Evolutionary conservation across 805 yeast species (phyloP).

Genomic region (Myxozyma melibiosi): DNA sequence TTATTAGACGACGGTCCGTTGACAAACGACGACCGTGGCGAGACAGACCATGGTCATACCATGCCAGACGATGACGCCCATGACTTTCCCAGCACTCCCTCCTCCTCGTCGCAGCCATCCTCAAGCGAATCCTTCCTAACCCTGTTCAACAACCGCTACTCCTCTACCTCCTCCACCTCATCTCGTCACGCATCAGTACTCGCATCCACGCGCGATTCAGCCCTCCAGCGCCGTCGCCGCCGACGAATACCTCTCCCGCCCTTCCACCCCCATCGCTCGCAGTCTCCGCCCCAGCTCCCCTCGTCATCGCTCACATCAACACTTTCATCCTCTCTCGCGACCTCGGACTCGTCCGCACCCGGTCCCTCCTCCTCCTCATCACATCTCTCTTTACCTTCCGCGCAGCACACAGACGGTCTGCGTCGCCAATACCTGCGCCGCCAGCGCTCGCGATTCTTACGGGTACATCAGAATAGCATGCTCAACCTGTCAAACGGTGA

Average conservation of each 20-base stretch:
- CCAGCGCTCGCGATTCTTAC: neutral
- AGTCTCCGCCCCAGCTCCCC: neutral
- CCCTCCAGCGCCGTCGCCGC: conserved; percentile 8
- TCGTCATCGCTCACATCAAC: neutral
- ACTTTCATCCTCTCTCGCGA: neutral
- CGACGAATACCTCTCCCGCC: neutral
- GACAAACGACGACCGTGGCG: too few relatives aligned
- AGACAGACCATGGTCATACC: too few relatives aligned
- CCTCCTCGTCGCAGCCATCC: neutral
- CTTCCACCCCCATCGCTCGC: neutral
- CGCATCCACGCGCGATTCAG: conserved; percentile 2
- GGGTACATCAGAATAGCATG: neutral
- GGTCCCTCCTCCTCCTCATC: too few relatives aligned
- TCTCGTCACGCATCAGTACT: neutral
- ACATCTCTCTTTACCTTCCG: neutral
- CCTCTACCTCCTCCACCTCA: neutral
- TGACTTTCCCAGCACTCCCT: neutral
- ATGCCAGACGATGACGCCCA: too few relatives aligned
- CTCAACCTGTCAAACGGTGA: too few relatives aligned
- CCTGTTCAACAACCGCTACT: neutral
- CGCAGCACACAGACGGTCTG: neutral
- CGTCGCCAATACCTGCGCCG: conserved; percentile 2
- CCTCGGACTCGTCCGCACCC: neutral
- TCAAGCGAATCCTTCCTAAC: neutral
- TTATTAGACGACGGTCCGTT: too few relatives aligned